phyloP scores from a whole-genome alignment of 805 yeast genomes.

The Yarrowia divulgata region DNA sequence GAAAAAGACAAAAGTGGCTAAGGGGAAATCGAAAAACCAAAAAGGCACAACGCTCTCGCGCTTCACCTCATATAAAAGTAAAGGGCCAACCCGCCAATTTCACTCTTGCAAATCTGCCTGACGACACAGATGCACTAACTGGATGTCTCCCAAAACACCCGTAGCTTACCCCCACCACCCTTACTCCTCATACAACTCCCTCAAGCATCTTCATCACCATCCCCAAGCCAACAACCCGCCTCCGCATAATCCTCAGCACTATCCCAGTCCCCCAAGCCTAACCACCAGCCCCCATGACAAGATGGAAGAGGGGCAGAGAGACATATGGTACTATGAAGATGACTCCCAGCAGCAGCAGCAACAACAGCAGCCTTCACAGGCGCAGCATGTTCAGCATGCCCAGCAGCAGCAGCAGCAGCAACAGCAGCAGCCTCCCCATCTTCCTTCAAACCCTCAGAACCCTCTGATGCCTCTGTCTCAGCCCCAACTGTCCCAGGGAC shows the following conservation, averaged over 20 bases:
- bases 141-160: constrained; percentile 38
- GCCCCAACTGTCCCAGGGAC: constrained; percentile 13
- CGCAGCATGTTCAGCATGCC: neutral
- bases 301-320: constrained; percentile 39
- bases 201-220: neutral
- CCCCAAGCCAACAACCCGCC: constrained; percentile 9
- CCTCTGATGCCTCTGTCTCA: constrained; percentile 27
- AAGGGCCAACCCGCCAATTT: constrained; percentile 18
- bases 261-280: constrained; percentile 37
- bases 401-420: constrained; percentile 20
- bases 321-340: constrained; percentile 37
- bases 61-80: constrained; percentile 36
- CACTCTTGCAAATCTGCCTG: constrained; percentile 18
- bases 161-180: constrained; percentile 32
- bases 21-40: constrained; percentile 20
- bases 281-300: constrained; percentile 38
- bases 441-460: constrained; percentile 4
- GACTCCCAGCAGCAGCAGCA: constrained; percentile 19
- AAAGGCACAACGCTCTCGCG: constrained; percentile 22
- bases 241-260: constrained; percentile 32
- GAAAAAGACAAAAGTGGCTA: constrained; percentile 14
- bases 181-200: constrained; percentile 3
- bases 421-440: constrained; percentile 21
- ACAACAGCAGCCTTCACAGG: neutral
- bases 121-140: constrained; percentile 33